Evolutionary conservation across 1,284 basidiomycete genomes (phyloP).

Genomic region (Heliocybe sulcata): DNA sequence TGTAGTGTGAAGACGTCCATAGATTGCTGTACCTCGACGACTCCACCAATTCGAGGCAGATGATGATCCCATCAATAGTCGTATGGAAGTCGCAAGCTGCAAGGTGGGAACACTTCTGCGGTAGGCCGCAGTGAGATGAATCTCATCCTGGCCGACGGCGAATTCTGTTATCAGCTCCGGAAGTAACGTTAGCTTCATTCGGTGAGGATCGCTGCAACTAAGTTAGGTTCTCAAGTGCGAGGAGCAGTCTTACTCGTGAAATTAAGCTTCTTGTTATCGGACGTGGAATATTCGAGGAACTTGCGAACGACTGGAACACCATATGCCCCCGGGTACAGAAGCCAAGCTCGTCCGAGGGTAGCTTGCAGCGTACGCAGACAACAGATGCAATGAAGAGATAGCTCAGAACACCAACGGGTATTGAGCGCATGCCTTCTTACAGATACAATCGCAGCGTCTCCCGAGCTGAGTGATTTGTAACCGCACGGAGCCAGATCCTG

Average conservation of each 20-base stretch:
- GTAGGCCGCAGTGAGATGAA: not conserved
- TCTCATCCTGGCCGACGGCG: not conserved
- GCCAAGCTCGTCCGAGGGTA: not conserved
- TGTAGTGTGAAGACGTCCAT: not conserved
- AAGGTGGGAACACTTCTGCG: not conserved
- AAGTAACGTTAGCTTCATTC: not conserved
- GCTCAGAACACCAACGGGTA: too few relatives aligned
- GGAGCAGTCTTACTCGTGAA: not conserved
- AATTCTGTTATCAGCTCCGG: not conserved
- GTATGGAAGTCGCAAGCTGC: not conserved
- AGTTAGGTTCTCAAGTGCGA: not conserved
- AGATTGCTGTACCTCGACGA: not conserved
- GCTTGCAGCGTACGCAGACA: not conserved
- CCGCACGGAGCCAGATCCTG: too few relatives aligned
- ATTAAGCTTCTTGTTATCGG: not conserved
- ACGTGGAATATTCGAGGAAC: not conserved
- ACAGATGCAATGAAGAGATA: not conserved
- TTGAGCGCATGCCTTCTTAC: too few relatives aligned
- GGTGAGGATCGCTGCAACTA: not conserved
- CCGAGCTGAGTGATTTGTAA: too few relatives aligned
- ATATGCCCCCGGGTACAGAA: not conserved
- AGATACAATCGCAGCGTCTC: too few relatives aligned
- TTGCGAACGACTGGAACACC: not conserved
- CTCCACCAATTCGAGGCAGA: not conserved
- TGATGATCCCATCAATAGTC: not conserved